Conservation (phyloP, 148 eudicot species). For the Rhododendron vialii region DNA sequence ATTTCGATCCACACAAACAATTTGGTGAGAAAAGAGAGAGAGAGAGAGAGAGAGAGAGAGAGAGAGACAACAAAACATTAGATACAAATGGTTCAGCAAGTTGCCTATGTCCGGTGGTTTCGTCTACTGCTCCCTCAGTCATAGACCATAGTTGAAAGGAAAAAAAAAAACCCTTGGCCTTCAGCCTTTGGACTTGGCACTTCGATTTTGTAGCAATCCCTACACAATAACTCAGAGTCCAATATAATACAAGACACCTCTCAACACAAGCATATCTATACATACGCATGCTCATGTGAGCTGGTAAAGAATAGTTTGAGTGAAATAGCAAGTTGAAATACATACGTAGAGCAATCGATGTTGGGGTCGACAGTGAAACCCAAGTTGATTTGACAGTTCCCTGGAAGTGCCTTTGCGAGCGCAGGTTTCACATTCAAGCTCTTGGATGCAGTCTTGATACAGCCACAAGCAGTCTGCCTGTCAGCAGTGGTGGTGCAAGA, state of each 20-base stretch:
- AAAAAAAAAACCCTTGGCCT: background rate
- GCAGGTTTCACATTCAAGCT: slow-evolving; percentile 16
- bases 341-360: slow-evolving; percentile 41
- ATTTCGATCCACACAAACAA: background rate
- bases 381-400: slow-evolving; percentile 33
- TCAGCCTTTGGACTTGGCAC: background rate
- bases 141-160: background rate
- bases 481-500: slow-evolving; percentile 29
- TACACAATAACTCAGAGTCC: background rate
- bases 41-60: background rate
- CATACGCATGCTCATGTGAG: no score
- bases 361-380: slow-evolving; percentile 32
- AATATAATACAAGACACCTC: background rate
- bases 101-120: background rate
- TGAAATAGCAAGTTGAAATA: background rate
- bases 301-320: background rate
- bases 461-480: slow-evolving; percentile 35
- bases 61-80: background rate
- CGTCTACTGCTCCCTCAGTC: background rate
- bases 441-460: slow-evolving; percentile 32
- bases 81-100: background rate
- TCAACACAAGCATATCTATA: no score
- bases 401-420: slow-evolving; percentile 33
- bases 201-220: background rate
- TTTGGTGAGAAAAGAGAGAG: background rate